phyloP scores from a whole-genome alignment of 2,329 filamentous ascomycete genomes.

The Fusarium sp. region DNA sequence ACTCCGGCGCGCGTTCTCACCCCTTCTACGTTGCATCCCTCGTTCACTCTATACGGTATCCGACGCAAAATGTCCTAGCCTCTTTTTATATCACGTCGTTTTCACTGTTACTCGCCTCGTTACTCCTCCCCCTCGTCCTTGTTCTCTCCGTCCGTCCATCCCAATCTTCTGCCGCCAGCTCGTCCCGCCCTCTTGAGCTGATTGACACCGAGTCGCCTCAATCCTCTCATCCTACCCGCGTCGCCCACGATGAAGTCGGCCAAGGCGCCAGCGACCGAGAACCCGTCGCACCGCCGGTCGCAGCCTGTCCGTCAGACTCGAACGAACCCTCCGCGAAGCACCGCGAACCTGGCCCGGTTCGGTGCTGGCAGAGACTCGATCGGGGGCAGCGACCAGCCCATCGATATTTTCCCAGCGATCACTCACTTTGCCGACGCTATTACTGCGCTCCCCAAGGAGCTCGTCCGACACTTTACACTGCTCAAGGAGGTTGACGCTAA shows the following conservation, averaged over 20 bases:
- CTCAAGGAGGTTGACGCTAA: slow-evolving; percentile 99
- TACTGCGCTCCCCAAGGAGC: slow-evolving; percentile 92
- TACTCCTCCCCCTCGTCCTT: slow-evolving; percentile 24
- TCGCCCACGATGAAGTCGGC: slow-evolving; percentile 68
- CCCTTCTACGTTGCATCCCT: slow-evolving; percentile 36
- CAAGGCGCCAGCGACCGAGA: slow-evolving; percentile 62
- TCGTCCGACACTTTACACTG: slow-evolving; percentile 94
- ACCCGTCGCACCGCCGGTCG: slow-evolving; percentile 69
- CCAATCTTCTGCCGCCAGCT: slow-evolving; percentile 40
- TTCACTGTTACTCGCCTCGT: slow-evolving; percentile 42
- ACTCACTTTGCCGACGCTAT: slow-evolving; percentile 92
- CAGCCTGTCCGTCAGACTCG: slow-evolving; percentile 77
- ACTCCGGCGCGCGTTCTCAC: slow-evolving; percentile 44
- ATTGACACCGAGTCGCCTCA: slow-evolving; percentile 37
- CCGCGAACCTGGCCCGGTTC: slow-evolving; percentile 63
- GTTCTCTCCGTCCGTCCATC: slow-evolving; percentile 10
- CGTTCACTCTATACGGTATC: slow-evolving; percentile 34
- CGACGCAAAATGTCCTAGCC: slow-evolving; percentile 47
- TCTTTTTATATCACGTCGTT: slow-evolving; percentile 35
- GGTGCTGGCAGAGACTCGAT: slow-evolving; percentile 63
- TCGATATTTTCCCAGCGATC: slow-evolving; percentile 77
- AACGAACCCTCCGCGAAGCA: slow-evolving; percentile 73
- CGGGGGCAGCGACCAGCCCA: slow-evolving; percentile 69
- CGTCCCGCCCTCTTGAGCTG: slow-evolving; percentile 42
- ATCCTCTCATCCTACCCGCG: slow-evolving; percentile 50